Percentiles rank a stretch among this genome's conserved stretches.
Conservation (phyloP, 768 basidiomycete genomes). For the Tubosaeta sp. region DNA sequence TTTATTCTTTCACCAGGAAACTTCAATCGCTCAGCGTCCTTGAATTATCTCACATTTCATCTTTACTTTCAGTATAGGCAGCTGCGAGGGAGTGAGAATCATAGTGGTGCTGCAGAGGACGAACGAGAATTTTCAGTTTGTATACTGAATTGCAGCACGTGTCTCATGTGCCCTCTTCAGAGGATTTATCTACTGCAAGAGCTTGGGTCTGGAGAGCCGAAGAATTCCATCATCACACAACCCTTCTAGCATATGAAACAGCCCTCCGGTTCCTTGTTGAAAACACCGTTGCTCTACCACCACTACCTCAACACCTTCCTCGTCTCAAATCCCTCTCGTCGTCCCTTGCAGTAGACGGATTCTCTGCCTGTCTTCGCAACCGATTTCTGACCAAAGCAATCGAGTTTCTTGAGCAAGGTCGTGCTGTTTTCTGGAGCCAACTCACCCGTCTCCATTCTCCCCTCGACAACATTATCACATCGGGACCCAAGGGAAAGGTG, state of each 20-base stretch:
- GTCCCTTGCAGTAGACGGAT: background rate
- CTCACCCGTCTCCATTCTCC: background rate
- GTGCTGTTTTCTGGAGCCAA: too few relatives aligned
- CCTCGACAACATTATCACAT: background rate
- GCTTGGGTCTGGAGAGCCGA: background rate
- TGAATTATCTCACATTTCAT: too few relatives aligned
- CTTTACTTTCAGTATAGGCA: too few relatives aligned
- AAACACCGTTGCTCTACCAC: background rate
- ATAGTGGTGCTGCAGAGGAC: background rate
- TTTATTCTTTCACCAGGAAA: too few relatives aligned
- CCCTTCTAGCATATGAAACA: background rate
- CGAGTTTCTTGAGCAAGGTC: background rate
- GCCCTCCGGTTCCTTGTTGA: background rate
- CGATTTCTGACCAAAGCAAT: background rate
- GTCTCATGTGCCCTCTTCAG: background rate
- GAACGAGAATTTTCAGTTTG: background rate
- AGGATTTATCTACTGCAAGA: background rate
- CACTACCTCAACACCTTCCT: background rate
- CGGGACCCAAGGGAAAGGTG: background rate
- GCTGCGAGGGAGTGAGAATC: too few relatives aligned
- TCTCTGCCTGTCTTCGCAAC: background rate
- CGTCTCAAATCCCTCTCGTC: background rate
- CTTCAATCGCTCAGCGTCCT: too few relatives aligned
- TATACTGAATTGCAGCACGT: background rate
- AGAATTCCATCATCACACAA: background rate